A percentile compares a stretch with the other conserved stretches of the same genome.
phyloP scores from a whole-genome alignment of 148 eudicot species.

The Rhododendron griersonianum region DNA sequence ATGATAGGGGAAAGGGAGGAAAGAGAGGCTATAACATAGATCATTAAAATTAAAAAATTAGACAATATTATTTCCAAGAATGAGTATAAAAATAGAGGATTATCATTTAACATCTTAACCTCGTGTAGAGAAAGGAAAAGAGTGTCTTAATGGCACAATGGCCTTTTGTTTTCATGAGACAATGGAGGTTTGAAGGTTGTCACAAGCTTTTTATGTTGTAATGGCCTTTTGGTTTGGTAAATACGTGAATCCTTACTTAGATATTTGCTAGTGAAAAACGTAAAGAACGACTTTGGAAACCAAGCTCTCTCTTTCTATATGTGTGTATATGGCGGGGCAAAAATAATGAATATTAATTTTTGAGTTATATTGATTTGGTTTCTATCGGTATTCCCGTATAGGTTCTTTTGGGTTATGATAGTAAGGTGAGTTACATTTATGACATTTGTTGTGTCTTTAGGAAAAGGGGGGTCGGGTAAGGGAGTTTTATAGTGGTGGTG shows the following conservation, averaged over 20 bases:
- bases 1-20: background rate
- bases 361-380: background rate
- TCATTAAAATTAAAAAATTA: background rate
- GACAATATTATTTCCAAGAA: background rate
- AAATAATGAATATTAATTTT: background rate
- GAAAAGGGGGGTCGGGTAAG: background rate
- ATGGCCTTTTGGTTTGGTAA: background rate
- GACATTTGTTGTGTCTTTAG: background rate
- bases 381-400: fast-evolving
- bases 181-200: background rate
- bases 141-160: background rate
- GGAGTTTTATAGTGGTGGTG: background rate
- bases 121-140: background rate
- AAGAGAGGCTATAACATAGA: background rate
- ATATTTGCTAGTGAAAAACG: background rate
- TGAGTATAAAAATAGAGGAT: background rate
- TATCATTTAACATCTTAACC: no score
- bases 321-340: background rate
- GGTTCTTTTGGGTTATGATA: background rate
- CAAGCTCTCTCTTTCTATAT: background rate
- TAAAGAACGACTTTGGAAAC: background rate
- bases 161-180: background rate
- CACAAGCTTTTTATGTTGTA: background rate
- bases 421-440: background rate
- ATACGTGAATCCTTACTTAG: background rate